Percentiles rank a stretch among this genome's conserved stretches.
Evolutionary conservation across 1,284 basidiomycete genomes (phyloP).

Genomic region (Boletus sp.): DNA sequence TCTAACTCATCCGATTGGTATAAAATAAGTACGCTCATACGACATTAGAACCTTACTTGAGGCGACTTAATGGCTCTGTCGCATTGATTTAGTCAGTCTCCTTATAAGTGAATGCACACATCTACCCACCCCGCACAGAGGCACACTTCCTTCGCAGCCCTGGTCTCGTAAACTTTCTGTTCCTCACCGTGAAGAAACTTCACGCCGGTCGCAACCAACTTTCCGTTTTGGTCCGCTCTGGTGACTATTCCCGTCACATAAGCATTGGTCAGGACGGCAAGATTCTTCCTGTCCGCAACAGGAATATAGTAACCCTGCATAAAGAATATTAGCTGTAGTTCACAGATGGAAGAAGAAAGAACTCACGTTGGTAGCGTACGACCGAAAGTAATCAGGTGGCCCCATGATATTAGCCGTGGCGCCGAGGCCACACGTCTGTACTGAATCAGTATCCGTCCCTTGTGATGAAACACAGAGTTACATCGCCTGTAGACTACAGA

Average conservation of each 20-base stretch:
- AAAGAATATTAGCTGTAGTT: neutral
- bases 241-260: constrained; percentile 5
- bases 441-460: neutral
- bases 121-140: constrained; percentile 5
- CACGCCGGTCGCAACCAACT: constrained; percentile 2
- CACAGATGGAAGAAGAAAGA: neutral
- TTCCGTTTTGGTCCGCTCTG: neutral
- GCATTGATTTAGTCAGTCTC: neutral
- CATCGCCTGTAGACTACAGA: constrained; percentile 5
- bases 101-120: neutral
- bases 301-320: neutral
- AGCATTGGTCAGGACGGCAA: constrained; percentile 1
- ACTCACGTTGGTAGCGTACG: constrained; percentile 7
- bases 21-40: neutral
- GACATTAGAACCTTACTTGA: neutral
- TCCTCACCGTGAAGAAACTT: constrained; percentile 1
- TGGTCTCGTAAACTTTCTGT: neutral
- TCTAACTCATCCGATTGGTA: neutral
- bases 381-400: constrained; percentile 4
- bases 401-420: neutral
- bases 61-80: constrained; percentile 4
- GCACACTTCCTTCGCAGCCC: constrained; percentile 5
- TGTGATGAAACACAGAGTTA: neutral
- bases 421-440: neutral
- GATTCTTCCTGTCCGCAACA: constrained; percentile 7